Evolutionary conservation across 495 filamentous ascomycete species (phyloP).

Genomic region (Tuber melanosporum): DNA sequence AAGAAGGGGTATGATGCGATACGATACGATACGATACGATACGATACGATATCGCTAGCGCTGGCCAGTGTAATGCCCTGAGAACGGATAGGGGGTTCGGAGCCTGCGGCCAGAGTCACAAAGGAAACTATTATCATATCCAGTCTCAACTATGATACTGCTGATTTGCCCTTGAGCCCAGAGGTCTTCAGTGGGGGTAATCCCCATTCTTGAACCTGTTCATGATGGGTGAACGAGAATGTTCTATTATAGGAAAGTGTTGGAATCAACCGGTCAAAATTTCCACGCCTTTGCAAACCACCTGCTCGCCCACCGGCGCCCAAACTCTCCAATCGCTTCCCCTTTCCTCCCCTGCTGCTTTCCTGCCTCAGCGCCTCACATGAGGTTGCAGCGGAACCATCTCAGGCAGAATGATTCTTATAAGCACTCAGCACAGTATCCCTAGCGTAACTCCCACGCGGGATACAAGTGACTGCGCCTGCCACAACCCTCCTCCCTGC

Average conservation of each 20-base stretch:
- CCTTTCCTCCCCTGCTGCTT: not conserved
- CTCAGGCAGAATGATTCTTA: not conserved
- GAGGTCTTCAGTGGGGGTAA: not conserved
- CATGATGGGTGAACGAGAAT: not conserved
- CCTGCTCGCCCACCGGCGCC: not conserved
- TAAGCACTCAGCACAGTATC: not conserved
- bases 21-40: not conserved
- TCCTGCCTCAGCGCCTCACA: not conserved
- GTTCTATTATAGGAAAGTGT: not conserved
- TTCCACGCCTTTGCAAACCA: not conserved
- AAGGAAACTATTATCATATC: not conserved
- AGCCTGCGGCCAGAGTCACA: not conserved
- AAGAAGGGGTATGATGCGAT: not conserved
- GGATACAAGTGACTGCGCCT: not conserved
- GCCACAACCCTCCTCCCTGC: not conserved
- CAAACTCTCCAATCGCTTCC: not conserved
- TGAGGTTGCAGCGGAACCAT: not conserved
- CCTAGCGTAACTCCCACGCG: no score
- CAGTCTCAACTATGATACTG: not conserved
- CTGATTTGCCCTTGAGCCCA: not conserved
- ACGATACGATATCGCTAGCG: not conserved
- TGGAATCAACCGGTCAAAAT: not conserved
- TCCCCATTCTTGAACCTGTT: not conserved
- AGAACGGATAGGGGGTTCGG: not conserved
- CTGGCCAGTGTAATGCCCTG: not conserved